phyloP scores from a whole-genome alignment of 2,329 filamentous ascomycete species.

The Zymoseptoria pseudotritici region DNA sequence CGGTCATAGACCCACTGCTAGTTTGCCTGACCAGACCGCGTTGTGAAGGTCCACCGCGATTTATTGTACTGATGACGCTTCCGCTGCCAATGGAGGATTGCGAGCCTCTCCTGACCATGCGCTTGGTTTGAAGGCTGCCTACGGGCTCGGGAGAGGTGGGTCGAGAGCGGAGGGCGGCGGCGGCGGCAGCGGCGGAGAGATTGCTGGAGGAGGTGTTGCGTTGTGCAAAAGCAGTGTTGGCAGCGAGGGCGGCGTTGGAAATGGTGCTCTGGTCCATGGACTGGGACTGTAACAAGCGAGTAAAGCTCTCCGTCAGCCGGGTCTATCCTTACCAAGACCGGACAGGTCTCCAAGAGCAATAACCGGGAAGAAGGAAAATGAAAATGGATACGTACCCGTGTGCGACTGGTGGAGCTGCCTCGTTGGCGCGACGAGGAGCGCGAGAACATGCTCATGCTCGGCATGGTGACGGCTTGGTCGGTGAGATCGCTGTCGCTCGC shows the following conservation, averaged over 20 bases:
- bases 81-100: slow-evolving; percentile 57
- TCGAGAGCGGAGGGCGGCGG: slow-evolving; percentile 71
- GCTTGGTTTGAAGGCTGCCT: slow-evolving; percentile 78
- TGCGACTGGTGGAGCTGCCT: slow-evolving; percentile 14
- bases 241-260: slow-evolving; percentile 69
- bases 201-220: slow-evolving; percentile 56
- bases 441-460: slow-evolving; percentile 5
- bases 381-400: not conserved
- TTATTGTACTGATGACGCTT: slow-evolving; percentile 24
- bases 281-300: not conserved
- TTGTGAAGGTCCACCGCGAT: slow-evolving; percentile 31
- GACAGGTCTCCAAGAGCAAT: not conserved
- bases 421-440: slow-evolving; percentile 9
- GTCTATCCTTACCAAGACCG: not conserved
- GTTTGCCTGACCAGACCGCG: slow-evolving; percentile 52
- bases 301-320: slow-evolving; percentile 1
- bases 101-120: slow-evolving; percentile 67
- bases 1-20: slow-evolving; percentile 77
- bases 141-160: slow-evolving; percentile 73
- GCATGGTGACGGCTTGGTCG: slow-evolving; percentile 3
- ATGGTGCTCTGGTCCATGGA: slow-evolving; percentile 56
- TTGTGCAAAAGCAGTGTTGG: slow-evolving; percentile 63
- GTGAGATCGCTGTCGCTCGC: too few relatives aligned
- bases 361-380: not conserved
- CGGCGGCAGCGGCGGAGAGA: slow-evolving; percentile 78